Conservation (phyloP, 2,329 filamentous ascomycete genomes). For the Ophiostoma sp. region DNA sequence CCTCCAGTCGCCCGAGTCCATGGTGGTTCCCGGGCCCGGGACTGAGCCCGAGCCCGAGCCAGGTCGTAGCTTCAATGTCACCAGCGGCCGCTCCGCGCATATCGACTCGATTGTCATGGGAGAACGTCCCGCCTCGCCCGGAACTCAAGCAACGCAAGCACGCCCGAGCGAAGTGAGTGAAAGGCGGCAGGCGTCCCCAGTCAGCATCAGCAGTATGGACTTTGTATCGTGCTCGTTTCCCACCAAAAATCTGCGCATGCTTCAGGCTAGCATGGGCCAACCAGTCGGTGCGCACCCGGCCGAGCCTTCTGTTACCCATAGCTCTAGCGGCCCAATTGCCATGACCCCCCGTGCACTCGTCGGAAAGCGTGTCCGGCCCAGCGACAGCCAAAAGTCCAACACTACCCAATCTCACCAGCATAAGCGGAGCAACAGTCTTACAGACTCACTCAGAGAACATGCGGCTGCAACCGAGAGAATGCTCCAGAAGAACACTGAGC, state of each 20-base stretch:
- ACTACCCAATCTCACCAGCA: constrained; percentile 47
- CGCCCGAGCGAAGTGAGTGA: constrained; percentile 29
- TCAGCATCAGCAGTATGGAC: constrained; percentile 55
- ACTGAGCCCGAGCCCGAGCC: background rate
- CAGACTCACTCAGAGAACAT: constrained; percentile 73
- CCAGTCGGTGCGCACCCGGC: constrained; percentile 52
- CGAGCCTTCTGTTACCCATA: constrained; percentile 46
- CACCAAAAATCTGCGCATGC: constrained; percentile 43
- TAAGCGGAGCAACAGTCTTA: constrained; percentile 81
- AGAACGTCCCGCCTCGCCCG: constrained; percentile 46
- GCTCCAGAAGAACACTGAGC: constrained; percentile 50
- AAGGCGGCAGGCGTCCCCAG: constrained; percentile 46
- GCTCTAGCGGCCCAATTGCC: constrained; percentile 48
- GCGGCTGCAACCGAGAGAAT: constrained; percentile 45
- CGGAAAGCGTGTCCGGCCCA: constrained; percentile 54
- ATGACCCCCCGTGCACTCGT: constrained; percentile 53
- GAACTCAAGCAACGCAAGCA: constrained; percentile 33
- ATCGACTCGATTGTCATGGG: constrained; percentile 45
- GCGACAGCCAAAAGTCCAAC: constrained; percentile 31
- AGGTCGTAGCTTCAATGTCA: constrained; percentile 32
- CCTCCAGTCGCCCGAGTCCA: constrained; percentile 23
- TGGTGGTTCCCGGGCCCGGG: constrained; percentile 12
- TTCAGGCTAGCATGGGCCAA: constrained; percentile 39
- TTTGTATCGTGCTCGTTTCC: constrained; percentile 61
- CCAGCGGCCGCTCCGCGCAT: constrained; percentile 40